Percentiles rank a stretch among this genome's conserved stretches.
phyloP scores from a whole-genome alignment of 164 flowering plant species.

The Dillenia turbinata region DNA sequence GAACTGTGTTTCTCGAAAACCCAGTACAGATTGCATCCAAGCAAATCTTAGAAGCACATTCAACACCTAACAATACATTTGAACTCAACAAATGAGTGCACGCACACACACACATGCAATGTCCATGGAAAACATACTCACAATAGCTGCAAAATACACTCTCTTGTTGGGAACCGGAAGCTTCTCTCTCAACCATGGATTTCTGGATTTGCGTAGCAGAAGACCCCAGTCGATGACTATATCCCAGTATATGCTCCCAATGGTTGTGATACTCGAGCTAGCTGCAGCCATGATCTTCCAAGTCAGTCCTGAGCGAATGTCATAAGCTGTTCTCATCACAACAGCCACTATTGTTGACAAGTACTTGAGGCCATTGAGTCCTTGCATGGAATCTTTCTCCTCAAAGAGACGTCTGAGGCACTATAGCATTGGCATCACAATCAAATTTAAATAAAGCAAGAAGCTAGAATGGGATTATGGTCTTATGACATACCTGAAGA shows the following conservation, averaged over 20 bases:
- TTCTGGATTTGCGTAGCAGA: conserved; percentile 29
- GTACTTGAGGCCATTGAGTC: conserved; percentile 40
- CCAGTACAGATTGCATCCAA: conserved; percentile 48
- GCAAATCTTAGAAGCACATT: conserved; percentile 41
- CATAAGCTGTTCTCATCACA: conserved; percentile 31
- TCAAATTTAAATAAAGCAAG: not conserved
- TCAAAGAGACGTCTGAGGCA: conserved; percentile 40
- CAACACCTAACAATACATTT: too few relatives aligned
- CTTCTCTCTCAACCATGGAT: conserved; percentile 50
- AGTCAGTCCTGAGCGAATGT: conserved; percentile 6
- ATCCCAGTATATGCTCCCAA: conserved; percentile 45
- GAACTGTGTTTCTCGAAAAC: conserved; percentile 23
- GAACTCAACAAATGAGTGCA: too few relatives aligned
- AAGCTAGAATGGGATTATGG: not conserved
- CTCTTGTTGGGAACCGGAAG: conserved; percentile 32
- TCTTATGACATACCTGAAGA: conserved; percentile 29
- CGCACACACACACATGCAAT: too few relatives aligned
- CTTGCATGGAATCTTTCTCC: conserved; percentile 40
- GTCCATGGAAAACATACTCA: too few relatives aligned
- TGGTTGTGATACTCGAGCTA: conserved; percentile 30
- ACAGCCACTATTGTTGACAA: conserved; percentile 41
- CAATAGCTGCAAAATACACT: conserved; percentile 50
- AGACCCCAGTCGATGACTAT: conserved; percentile 55
- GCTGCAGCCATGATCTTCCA: conserved; percentile 29
- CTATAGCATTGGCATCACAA: conserved; percentile 20